These are phyloP conservation scores for Syncephalis fuscata DNA, from an alignment of 371 early-diverging fungal species.

Conservation along the genomic window DNA sequence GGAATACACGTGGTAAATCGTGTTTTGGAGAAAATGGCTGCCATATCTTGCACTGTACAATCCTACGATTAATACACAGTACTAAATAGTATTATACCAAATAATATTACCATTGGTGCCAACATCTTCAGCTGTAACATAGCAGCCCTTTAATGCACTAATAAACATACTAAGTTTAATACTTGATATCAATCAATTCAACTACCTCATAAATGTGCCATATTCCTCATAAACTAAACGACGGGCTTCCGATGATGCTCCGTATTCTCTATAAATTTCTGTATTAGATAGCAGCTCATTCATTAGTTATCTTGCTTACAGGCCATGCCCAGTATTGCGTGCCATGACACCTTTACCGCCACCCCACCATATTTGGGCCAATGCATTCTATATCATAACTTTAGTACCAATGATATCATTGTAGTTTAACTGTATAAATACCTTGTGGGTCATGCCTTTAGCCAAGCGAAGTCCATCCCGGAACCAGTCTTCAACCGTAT, in stretches of 20 bases:
- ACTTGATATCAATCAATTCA: neutral
- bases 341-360: constrained; percentile 22
- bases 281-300: neutral
- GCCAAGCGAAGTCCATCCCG: constrained; percentile 17
- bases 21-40: constrained; percentile 12
- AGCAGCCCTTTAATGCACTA: constrained; percentile 13
- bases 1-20: constrained; percentile 20
- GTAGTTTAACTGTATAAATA: too few species aligned
- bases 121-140: constrained; percentile 19
- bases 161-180: neutral
- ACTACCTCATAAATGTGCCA: constrained; percentile 12
- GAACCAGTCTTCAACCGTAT: constrained; percentile 11
- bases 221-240: constrained; percentile 17
- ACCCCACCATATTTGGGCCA: constrained; percentile 13
- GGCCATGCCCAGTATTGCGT: constrained; percentile 15
- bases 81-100: neutral
- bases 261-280: neutral
- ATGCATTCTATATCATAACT: too few species aligned
- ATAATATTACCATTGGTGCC: constrained; percentile 11
- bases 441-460: constrained; percentile 20
- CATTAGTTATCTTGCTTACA: constrained; percentile 5
- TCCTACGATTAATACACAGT: neutral
- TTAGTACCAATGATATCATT: too few species aligned
- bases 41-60: constrained; percentile 5
- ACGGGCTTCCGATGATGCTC: constrained; percentile 5